Evolutionary conservation across 225 moss, liverwort and hornwort species (phyloP).

Genomic region (Physcomitrium patens): DNA sequence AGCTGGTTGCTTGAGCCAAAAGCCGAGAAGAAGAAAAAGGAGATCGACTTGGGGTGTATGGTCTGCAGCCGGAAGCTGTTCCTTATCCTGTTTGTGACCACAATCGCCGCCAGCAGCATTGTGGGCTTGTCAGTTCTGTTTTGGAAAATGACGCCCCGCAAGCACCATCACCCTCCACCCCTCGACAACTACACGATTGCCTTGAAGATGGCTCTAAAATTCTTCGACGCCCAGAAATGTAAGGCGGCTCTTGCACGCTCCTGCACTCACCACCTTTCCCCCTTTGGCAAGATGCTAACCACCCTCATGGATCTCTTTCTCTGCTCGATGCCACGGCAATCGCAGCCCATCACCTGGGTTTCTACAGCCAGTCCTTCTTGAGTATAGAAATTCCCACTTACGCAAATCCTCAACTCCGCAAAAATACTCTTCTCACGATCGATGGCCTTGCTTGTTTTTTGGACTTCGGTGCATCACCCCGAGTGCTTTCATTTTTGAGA

Average conservation of each 20-base stretch:
- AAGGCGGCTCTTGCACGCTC: conserved; percentile 27
- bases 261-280: neutral
- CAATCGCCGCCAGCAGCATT: conserved; percentile 61
- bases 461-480: too few relatives aligned
- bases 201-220: conserved; percentile 68
- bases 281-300: neutral
- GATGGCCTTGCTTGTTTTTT: too few relatives aligned
- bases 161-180: conserved; percentile 62
- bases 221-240: conserved; percentile 94
- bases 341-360: too few relatives aligned
- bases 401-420: too few relatives aligned
- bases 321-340: too few relatives aligned
- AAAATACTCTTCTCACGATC: too few relatives aligned
- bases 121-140: conserved; percentile 78
- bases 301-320: neutral
- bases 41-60: conserved; percentile 92
- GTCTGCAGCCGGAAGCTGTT: conserved; percentile 78
- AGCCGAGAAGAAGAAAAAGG: conserved; percentile 83
- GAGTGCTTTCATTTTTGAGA: too few relatives aligned
- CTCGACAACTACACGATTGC: conserved; percentile 91
- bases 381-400: too few relatives aligned
- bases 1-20: conserved; percentile 91
- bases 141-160: conserved; percentile 63
- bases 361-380: too few relatives aligned
- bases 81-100: conserved; percentile 48